These are phyloP conservation scores for Nicotiana paniculata DNA, from an alignment of 257 asterid species.

Conservation along the genomic window DNA sequence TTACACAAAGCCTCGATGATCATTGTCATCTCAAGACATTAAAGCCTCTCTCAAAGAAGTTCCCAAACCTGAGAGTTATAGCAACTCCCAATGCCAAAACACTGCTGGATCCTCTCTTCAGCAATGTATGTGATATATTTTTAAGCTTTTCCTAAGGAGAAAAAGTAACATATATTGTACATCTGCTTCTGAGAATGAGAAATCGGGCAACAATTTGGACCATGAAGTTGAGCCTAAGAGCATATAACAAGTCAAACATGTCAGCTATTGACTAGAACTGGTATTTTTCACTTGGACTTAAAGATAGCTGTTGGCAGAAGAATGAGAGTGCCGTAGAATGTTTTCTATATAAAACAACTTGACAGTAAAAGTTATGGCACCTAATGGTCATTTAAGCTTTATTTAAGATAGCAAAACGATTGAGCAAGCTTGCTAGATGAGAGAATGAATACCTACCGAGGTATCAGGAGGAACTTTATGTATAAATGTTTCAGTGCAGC, in stretches of 20 bases:
- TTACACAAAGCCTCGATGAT: conserved; percentile 95
- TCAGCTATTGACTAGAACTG: neutral
- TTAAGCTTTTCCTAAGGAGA: neutral
- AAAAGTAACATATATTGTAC: neutral
- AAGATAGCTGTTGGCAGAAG: neutral
- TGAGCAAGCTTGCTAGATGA: neutral
- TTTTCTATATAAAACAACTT: neutral
- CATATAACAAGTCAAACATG: neutral
- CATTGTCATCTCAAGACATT: conserved; percentile 90
- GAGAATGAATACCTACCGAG: neutral
- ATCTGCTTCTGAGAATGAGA: neutral
- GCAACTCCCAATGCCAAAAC: conserved; percentile 81
- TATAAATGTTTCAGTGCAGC: neutral
- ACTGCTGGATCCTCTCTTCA: conserved; percentile 76
- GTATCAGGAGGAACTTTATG: neutral
- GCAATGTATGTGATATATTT: conserved; percentile 44
- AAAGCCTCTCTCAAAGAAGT: conserved; percentile 70
- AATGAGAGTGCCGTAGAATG: neutral
- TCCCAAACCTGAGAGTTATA: conserved; percentile 58
- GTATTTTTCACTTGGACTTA: neutral
- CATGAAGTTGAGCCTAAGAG: no score
- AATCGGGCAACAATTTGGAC: neutral
- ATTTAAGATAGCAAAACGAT: neutral
- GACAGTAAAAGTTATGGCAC: neutral
- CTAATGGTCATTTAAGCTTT: neutral